These are phyloP conservation scores for Lyophyllum semitale DNA, from an alignment of 768 basidiomycete genomes.

Conservation along the genomic window DNA sequence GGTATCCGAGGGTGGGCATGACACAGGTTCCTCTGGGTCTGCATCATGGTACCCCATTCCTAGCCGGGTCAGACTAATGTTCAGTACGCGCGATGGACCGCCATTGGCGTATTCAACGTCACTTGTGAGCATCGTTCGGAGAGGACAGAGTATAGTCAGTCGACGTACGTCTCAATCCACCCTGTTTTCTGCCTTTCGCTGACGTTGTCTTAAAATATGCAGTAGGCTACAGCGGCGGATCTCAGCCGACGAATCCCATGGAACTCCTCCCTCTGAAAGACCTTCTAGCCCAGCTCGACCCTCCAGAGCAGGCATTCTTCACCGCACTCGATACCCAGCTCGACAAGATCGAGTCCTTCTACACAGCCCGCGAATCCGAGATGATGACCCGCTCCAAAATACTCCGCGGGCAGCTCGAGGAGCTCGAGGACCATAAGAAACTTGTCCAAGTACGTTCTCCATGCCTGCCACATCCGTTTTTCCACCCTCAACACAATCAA, in stretches of 20 bases:
- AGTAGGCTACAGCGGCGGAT: neutral
- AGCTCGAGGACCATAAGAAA: slow-evolving; percentile 70
- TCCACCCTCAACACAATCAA: too few relatives aligned
- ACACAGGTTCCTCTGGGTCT: neutral
- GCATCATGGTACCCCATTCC: neutral
- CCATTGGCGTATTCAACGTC: slow-evolving; percentile 4
- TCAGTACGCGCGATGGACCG: neutral
- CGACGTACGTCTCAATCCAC: neutral
- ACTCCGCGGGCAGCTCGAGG: slow-evolving; percentile 70
- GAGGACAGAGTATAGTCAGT: neutral
- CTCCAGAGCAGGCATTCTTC: slow-evolving; percentile 73
- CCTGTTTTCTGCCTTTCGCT: neutral
- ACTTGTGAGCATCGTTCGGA: neutral
- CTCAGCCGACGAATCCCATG: slow-evolving; percentile 20
- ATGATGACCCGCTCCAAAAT: slow-evolving; percentile 47
- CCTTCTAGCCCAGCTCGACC: slow-evolving; percentile 56
- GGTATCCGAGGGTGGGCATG: neutral
- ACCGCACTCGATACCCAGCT: slow-evolving; percentile 75
- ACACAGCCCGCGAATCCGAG: slow-evolving; percentile 66
- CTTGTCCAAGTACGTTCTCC: slow-evolving; percentile 50
- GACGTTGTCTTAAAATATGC: neutral
- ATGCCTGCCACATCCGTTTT: neutral
- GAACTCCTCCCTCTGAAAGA: slow-evolving; percentile 41
- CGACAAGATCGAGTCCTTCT: slow-evolving; percentile 86
- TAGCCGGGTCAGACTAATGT: neutral